phyloP scores from a whole-genome alignment of 345 rosid genomes.

The Brassica carinata region DNA sequence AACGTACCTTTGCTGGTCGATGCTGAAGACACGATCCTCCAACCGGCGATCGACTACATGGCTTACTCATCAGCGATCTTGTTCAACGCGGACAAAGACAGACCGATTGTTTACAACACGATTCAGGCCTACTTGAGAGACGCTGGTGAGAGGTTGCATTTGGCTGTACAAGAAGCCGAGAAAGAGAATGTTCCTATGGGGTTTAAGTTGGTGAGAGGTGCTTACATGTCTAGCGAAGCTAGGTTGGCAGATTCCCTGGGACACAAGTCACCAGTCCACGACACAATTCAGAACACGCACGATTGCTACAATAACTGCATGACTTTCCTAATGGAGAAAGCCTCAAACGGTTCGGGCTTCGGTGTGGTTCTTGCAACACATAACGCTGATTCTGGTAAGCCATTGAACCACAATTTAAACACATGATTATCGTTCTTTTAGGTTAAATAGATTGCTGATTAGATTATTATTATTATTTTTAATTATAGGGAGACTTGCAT shows the following conservation, averaged over 20 bases:
- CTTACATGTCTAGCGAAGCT: constrained; percentile 77
- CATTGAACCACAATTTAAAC: background rate
- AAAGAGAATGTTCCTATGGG: constrained; percentile 70
- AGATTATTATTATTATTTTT: background rate
- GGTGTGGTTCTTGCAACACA: constrained; percentile 85
- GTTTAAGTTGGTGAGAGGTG: constrained; percentile 84
- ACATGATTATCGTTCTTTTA: background rate
- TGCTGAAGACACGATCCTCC: constrained; percentile 80
- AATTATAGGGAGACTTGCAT: constrained; percentile 64
- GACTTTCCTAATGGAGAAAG: constrained; percentile 64
- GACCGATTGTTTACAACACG: constrained; percentile 65
- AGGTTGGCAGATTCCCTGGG: constrained; percentile 69
- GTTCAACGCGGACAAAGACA: constrained; percentile 48
- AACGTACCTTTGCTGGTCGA: constrained; percentile 61
- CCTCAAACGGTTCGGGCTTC: constrained; percentile 50
- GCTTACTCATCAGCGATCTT: constrained; percentile 59
- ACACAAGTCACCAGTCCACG: constrained; percentile 71
- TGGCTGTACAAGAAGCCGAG: constrained; percentile 55
- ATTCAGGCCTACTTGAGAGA: constrained; percentile 87
- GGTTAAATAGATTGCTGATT: background rate
- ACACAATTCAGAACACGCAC: constrained; percentile 70
- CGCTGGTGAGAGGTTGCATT: constrained; percentile 61
- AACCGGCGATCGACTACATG: constrained; percentile 87
- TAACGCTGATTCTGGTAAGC: constrained; percentile 74
- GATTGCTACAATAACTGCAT: constrained; percentile 78